Percentiles rank a stretch among this genome's conserved stretches.
phyloP scores from a whole-genome alignment of 2,329 filamentous ascomycete genomes.

The Hypoxylon rubiginosum region DNA sequence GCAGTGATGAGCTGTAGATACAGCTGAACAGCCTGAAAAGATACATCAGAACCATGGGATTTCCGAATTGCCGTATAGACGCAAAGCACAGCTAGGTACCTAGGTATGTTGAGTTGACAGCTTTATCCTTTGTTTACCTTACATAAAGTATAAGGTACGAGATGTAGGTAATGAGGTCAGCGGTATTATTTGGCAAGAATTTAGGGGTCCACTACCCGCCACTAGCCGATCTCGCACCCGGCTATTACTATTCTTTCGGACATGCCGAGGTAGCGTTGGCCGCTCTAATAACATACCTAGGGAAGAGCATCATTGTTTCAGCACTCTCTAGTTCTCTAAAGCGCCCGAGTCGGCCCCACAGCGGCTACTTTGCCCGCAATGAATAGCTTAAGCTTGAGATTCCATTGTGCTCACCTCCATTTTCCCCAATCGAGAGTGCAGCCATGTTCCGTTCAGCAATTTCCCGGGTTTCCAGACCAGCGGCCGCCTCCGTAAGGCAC shows the following conservation, averaged over 20 bases:
- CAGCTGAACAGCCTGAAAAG: not conserved
- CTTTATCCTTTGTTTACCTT: not conserved
- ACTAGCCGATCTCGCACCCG: conserved; percentile 22
- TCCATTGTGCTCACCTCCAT: conserved; percentile 24
- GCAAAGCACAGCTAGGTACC: not conserved
- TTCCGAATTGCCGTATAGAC: not conserved
- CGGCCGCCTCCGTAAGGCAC: conserved; percentile 36
- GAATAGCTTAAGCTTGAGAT: conserved; percentile 23
- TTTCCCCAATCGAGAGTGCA: conserved; percentile 31
- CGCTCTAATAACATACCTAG: too few species aligned
- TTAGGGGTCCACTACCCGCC: not conserved
- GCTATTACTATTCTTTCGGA: conserved; percentile 11
- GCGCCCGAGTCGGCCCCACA: conserved; percentile 24
- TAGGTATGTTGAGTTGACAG: not conserved
- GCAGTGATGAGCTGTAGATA: too few species aligned
- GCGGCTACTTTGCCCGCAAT: conserved; percentile 22
- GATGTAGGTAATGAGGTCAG: not conserved
- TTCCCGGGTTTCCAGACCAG: conserved; percentile 40
- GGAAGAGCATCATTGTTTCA: conserved; percentile 24
- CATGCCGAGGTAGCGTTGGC: conserved; percentile 28
- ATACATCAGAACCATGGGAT: not conserved
- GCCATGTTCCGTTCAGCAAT: conserved; percentile 47
- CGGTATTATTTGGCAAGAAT: not conserved
- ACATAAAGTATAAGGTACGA: too few species aligned
- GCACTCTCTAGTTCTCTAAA: conserved; percentile 13